phyloP scores from a whole-genome alignment of 257 asterid genomes.

The Petunia secreta region DNA sequence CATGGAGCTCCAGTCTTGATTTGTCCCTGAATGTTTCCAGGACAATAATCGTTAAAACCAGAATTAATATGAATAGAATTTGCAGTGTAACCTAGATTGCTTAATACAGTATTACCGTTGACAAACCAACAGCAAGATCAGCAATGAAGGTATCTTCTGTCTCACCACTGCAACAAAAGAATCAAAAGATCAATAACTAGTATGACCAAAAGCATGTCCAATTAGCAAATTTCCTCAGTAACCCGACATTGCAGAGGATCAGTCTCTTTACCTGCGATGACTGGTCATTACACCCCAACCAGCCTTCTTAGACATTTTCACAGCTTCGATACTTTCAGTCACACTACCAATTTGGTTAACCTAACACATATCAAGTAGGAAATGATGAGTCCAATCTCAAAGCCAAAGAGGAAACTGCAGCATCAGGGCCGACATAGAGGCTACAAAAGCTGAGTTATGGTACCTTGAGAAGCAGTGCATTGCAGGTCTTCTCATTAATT shows the following conservation, averaged over 20 bases:
- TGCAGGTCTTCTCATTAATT: conserved; percentile 85
- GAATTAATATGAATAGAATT: neutral
- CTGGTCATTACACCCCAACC: conserved; percentile 99
- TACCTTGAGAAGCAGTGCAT: conserved; percentile 98
- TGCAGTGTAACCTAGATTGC: neutral
- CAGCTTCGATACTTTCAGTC: conserved; percentile 98
- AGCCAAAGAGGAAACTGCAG: neutral
- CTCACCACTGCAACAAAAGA: conserved; percentile 71
- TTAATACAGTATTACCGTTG: conserved; percentile 62
- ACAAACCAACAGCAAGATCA: conserved; percentile 91
- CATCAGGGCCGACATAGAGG: neutral
- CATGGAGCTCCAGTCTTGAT: conserved; percentile 99
- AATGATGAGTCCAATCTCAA: neutral
- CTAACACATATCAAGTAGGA: conserved; percentile 36
- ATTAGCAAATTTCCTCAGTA: neutral
- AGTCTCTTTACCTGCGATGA: conserved; percentile 74
- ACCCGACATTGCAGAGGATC: neutral
- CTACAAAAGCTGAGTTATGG: neutral
- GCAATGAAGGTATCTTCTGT: conserved; percentile 99
- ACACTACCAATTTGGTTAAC: conserved; percentile 98
- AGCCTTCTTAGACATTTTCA: conserved; percentile 89
- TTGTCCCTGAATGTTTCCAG: conserved; percentile 67
- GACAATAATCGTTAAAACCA: neutral
- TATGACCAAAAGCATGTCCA: neutral
- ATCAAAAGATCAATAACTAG: neutral